Base-by-base conservation (phyloP, 306 rosid genomes). In the Corylus americana region DNA sequence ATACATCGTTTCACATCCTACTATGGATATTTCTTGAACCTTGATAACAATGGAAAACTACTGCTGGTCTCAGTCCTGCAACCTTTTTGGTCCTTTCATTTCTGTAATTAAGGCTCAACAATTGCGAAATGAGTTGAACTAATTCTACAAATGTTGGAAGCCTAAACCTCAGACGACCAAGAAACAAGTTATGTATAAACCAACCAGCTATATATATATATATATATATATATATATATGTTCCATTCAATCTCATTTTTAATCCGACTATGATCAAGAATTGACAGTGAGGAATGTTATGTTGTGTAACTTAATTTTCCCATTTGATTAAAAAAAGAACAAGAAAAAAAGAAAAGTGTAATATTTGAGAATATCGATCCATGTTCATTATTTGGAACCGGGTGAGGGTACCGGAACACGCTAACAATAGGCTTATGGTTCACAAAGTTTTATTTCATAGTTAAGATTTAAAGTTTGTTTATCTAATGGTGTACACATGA, bases 401-500 rank as follows among this genome's bases (percentile, higher is more conserved):
- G 93, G 54, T 91, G 95, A 7, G 95, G 85, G 80, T 89, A 89
- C 18, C 87, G 85, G 81, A 86, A 88, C 27, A 86, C 95, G 84
- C 82, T 83, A 62, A 85, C 82, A 79, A 84, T 83, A n/a, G 91
- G 85, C 82, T 82, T 88, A 51, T 87, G 88, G 84, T 90, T 90
- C 80, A 90, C 93, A 79, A 87, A 92, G 80, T 84, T 88, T 92
- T 3, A 31, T 31, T 31, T 31, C 35, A 31, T 31, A 3, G 35
- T 31, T 31, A 31, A 31, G 35, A 31, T 31, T 31, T 31, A 31
- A 31, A 31, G 35, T 31, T 31, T 31, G 35, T 31, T 31, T 31
- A 31, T 31, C 35, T 31, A 31, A 31, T 3, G 0, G 25, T 1
- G 35, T 31, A 31, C 2, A 2, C 2, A 2, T 31, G 31, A 31